Evolutionary conservation across 148 eudicot species (phyloP), one percentile per base, ranked within the genome.

Genomic region (Beta vulgaris): DNA sequence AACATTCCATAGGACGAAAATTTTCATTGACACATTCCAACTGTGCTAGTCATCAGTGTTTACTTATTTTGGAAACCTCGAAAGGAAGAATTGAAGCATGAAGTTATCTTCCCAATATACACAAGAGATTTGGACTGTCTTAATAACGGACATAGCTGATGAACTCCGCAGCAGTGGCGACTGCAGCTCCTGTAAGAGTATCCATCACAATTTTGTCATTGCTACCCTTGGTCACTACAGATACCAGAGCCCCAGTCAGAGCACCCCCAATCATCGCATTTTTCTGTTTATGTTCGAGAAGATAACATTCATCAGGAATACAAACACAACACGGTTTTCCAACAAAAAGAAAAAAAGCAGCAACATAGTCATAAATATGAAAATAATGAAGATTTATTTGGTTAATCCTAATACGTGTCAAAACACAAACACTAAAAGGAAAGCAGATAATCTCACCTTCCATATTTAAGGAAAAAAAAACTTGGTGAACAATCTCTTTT

Each of bases 101-200:
- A 40, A 29, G 26, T 36, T 55, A 23, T 67, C 58, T 67, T 69
- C 35, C 37, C n/a, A 32, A 58, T 60, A 32, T 36, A 77, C 79
- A 80, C 28, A 69, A 13, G 11, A 61, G 28, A 31, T 29, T 16
- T 29, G 21, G 74, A 55, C 51, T n/a, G 42, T n/a, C 44, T 62
- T 34, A 31, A 88, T 74, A 93, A 40, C 85, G 80, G 69, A 89
- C 72, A 78, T 73, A 78, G 75, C 77, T 89, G 73, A 93, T 48
- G 57, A 93, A 87, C 82, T 86, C 91, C 6, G 88, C 85, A 87
- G 97, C 98, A 73, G 97, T 93, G 21, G 98, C 98, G 72, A 93
- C 74, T 19, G 97, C 97, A 67, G 91, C 97, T 77, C 98, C 97
- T 19, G 94, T 73, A 66, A 93, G 85, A 34, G 92, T 94, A 77